Conservation (phyloP, 2,329 filamentous ascomycete species). For the Zymoseptoria crescenta region DNA sequence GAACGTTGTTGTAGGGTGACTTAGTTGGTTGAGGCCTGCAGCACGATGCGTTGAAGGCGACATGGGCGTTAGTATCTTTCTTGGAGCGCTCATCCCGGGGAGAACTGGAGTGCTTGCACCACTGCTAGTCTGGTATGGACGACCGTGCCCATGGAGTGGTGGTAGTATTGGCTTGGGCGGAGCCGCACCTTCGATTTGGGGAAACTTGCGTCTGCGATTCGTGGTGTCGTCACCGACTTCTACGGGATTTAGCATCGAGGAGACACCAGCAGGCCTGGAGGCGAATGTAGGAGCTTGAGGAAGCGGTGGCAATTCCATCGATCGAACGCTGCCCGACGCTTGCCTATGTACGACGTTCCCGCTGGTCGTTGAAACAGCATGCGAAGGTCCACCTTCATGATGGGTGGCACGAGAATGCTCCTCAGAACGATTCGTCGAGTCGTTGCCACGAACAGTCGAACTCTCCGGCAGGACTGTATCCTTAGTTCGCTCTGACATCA, state of each 20-base stretch:
- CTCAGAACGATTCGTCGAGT: slow-evolving; percentile 2
- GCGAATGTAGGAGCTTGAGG: slow-evolving; percentile 17
- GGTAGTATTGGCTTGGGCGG: slow-evolving; percentile 30
- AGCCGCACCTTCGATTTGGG: slow-evolving; percentile 36
- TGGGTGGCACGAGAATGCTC: neutral
- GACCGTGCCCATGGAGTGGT: slow-evolving; percentile 10
- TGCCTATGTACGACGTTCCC: slow-evolving; percentile 3
- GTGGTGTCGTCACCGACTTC: slow-evolving; percentile 30
- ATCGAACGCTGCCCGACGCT: slow-evolving; percentile 11
- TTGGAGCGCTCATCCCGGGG: slow-evolving; percentile 9
- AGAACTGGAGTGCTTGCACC: slow-evolving; percentile 19
- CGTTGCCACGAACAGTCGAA: slow-evolving; percentile 13
- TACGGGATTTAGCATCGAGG: slow-evolving; percentile 40
- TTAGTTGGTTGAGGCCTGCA: slow-evolving; percentile 42
- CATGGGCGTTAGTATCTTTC: slow-evolving; percentile 51
- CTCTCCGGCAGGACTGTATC: slow-evolving; percentile 20
- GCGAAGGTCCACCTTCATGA: neutral
- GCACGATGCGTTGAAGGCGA: slow-evolving; percentile 47
- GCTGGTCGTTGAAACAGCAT: neutral
- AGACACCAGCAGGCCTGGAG: slow-evolving; percentile 34
- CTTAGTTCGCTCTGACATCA: slow-evolving; percentile 28
- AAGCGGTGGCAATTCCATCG: slow-evolving; percentile 27
- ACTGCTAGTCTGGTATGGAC: slow-evolving; percentile 8
- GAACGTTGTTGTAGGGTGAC: slow-evolving; percentile 36
- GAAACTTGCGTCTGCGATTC: slow-evolving; percentile 34